Percentiles rank a stretch among this genome's conserved stretches.
phyloP scores from a whole-genome alignment of 352 stramenopile species.

The Phytophthora podocarpi region DNA sequence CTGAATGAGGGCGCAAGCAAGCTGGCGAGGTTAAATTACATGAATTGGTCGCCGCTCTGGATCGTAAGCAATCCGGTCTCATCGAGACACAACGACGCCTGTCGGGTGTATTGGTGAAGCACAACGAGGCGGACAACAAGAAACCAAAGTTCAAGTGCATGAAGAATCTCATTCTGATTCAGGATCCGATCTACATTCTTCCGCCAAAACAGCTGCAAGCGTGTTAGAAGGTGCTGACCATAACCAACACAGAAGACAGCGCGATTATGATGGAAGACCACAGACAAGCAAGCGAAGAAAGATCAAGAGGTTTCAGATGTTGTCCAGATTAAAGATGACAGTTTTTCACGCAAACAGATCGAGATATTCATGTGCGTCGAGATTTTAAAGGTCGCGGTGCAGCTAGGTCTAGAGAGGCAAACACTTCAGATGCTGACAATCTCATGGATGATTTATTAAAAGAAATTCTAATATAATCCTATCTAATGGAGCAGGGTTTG shows the following conservation, averaged over 20 bases:
- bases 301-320: background rate
- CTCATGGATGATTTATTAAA: no score
- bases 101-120: background rate
- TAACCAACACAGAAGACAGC: no score
- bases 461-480: no score
- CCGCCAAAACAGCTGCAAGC: background rate
- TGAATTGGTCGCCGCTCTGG: background rate
- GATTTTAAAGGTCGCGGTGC: background rate
- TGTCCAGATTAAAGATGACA: background rate
- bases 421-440: no score
- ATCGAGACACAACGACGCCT: background rate
- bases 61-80: background rate
- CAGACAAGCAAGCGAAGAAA: background rate
- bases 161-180: background rate
- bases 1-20: background rate
- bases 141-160: background rate
- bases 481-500: no score
- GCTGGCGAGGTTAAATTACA: background rate
- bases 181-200: background rate
- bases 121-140: background rate
- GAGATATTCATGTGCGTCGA: constrained; percentile 1
- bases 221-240: background rate
- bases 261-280: background rate
- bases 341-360: constrained; percentile 9
- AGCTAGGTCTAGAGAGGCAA: background rate